Conservation (phyloP, 73 alveolate genomes). For the Paramecium octaurelia region DNA sequence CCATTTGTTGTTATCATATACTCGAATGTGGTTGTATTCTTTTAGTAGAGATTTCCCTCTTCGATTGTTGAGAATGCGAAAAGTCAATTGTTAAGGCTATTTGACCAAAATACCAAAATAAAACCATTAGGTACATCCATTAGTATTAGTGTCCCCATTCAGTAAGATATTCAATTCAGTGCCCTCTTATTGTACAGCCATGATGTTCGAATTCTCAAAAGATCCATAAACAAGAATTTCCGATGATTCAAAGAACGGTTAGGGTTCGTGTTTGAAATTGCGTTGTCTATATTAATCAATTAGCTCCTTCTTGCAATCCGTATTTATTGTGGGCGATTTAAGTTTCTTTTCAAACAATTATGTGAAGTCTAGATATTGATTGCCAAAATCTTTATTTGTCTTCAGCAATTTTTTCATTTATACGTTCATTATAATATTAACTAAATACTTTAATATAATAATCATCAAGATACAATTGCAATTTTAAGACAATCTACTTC, state of each 20-base stretch:
- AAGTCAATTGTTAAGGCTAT: background rate
- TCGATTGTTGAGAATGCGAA: slow-evolving; percentile 45
- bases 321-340: background rate
- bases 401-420: slow-evolving; percentile 4
- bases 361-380: slow-evolving; percentile 17
- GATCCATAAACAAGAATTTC: background rate
- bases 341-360: slow-evolving; percentile 34
- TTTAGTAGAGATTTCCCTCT: slow-evolving; percentile 44
- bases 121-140: slow-evolving; percentile 61
- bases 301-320: background rate
- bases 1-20: slow-evolving; percentile 21
- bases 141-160: slow-evolving; percentile 42
- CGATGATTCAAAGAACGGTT: background rate
- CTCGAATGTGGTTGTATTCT: slow-evolving; percentile 25
- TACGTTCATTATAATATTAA: background rate
- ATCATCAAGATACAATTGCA: background rate
- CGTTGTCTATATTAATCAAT: background rate
- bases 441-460: background rate
- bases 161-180: background rate
- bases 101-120: slow-evolving; percentile 57
- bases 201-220: slow-evolving; percentile 27
- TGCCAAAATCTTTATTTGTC: slow-evolving; percentile 8
- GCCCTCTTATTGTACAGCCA: slow-evolving; percentile 29
- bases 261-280: slow-evolving; percentile 2
- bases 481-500: background rate